phyloP scores from a whole-genome alignment of 2,329 filamentous ascomycete genomes.

The Pseudogymnoascus sp. region DNA sequence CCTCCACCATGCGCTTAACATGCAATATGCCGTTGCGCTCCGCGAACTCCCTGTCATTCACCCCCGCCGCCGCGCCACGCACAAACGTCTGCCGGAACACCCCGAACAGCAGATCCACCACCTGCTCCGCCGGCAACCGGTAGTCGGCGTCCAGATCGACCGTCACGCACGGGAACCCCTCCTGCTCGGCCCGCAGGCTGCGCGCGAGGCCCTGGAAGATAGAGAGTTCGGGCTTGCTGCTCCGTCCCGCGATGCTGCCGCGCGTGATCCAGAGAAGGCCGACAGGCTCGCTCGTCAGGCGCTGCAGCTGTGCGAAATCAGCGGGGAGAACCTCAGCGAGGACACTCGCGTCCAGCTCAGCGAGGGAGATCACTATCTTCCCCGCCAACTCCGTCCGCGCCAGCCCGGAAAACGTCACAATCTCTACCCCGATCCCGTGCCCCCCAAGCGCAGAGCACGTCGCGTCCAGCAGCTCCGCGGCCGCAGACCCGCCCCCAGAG shows the following conservation, averaged over 20 bases:
- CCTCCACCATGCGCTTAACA: constrained; percentile 22
- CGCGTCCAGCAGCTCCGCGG: neutral
- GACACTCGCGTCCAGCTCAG: neutral
- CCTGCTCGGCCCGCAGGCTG: neutral
- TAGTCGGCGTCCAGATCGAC: constrained; percentile 17
- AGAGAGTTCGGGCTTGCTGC: neutral
- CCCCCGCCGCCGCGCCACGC: neutral
- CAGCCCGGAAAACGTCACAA: neutral
- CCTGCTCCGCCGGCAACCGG: constrained; percentile 29
- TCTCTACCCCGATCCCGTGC: neutral
- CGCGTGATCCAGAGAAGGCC: neutral
- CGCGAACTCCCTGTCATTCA: constrained; percentile 23
- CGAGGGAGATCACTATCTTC: neutral
- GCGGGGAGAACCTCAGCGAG: neutral
- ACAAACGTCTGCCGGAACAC: constrained; percentile 17
- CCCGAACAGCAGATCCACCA: constrained; percentile 13
- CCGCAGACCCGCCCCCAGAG: neutral
- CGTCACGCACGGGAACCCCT: constrained; percentile 18
- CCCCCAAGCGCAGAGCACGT: neutral
- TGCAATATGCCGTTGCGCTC: constrained; percentile 24
- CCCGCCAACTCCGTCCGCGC: neutral
- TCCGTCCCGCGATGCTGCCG: neutral
- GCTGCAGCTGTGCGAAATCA: neutral
- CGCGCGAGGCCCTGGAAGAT: neutral
- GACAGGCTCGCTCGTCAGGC: neutral